Percentiles rank a stretch among this genome's conserved stretches.
Evolutionary conservation across 495 filamentous ascomycete genomes (phyloP).

Genomic region (Parathielavia appendiculata): DNA sequence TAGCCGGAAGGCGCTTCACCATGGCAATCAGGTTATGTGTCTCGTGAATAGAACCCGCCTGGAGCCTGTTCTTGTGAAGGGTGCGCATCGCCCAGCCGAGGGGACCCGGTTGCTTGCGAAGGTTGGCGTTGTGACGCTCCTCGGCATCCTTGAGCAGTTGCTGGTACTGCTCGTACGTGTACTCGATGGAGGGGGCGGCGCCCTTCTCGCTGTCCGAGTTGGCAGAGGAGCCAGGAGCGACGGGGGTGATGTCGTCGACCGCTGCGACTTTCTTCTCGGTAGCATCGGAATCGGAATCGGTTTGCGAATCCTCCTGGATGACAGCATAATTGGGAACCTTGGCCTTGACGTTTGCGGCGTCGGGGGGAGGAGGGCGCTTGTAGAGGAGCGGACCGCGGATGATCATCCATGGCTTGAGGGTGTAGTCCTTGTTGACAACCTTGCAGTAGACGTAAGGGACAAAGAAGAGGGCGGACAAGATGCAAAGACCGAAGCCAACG

Average conservation of each 20-base stretch:
- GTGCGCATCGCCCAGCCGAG: conserved; percentile 69
- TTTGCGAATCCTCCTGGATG: conserved; percentile 38
- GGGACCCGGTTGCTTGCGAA: conserved; percentile 53
- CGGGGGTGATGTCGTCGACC: conserved; percentile 28
- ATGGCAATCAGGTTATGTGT: conserved; percentile 56
- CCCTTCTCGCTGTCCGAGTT: conserved; percentile 53
- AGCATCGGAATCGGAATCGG: neutral
- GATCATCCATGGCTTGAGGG: conserved; percentile 54
- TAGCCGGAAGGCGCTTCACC: conserved; percentile 56
- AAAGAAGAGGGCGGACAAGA: conserved; percentile 55
- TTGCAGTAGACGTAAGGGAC: conserved; percentile 58
- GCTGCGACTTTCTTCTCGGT: conserved; percentile 40
- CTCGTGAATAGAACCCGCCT: conserved; percentile 62
- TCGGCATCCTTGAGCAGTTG: conserved; percentile 34
- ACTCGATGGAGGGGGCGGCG: conserved; percentile 28
- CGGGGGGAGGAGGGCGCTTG: conserved; percentile 44
- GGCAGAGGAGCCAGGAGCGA: conserved; percentile 15
- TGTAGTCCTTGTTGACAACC: conserved; percentile 53
- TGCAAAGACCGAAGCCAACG: conserved; percentile 49
- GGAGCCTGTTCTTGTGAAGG: conserved; percentile 63
- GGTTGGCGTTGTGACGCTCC: conserved; percentile 47
- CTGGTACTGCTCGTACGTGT: neutral
- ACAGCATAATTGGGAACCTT: conserved; percentile 50
- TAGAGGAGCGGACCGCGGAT: conserved; percentile 53
- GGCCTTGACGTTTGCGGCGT: conserved; percentile 21